A percentile compares a stretch with the other conserved stretches of the same genome.
These are phyloP conservation scores for Chiua virens DNA, from an alignment of 768 basidiomycete species.

Conservation along the genomic window DNA sequence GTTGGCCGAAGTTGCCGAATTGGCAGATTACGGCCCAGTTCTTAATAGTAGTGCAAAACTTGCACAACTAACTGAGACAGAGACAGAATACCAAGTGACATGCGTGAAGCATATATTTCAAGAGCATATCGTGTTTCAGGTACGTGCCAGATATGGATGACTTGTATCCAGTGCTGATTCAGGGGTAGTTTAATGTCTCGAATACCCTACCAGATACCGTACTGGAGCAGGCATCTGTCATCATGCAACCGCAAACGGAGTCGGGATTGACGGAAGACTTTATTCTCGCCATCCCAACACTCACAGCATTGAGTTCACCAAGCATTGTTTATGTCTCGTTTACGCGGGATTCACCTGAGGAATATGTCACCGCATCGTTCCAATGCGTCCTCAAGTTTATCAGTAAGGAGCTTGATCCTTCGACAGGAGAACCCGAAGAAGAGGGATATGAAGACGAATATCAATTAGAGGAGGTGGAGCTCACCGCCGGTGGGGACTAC, in stretches of 20 bases:
- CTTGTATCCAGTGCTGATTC: constrained; percentile 6
- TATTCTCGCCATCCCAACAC: constrained; percentile 78
- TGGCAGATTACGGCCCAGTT: constrained; percentile 81
- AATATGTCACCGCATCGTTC: constrained; percentile 84
- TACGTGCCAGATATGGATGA: constrained; percentile 32
- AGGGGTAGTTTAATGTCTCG: constrained; percentile 85
- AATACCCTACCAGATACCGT: constrained; percentile 97
- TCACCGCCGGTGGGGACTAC: constrained; percentile 91
- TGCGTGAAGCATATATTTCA: constrained; percentile 97
- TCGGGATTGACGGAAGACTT: constrained; percentile 87
- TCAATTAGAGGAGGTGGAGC: constrained; percentile 92
- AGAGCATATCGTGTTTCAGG: constrained; percentile 96
- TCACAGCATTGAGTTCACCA: constrained; percentile 72
- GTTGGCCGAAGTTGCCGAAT: constrained; percentile 82
- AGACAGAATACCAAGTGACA: constrained; percentile 96
- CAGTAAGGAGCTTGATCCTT: constrained; percentile 96
- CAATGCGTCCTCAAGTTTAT: constrained; percentile 89
- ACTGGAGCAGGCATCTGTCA: constrained; percentile 88
- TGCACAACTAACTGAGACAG: constrained; percentile 87
- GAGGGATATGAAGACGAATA: constrained; percentile 99
- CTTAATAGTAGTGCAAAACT: constrained; percentile 83
- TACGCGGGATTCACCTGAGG: constrained; percentile 74
- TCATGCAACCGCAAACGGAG: constrained; percentile 84
- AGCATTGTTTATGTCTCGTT: constrained; percentile 92
- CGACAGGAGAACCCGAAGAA: constrained; percentile 92